phyloP scores from a whole-genome alignment of 768 basidiomycete species.

The Termitomyces sp. region DNA sequence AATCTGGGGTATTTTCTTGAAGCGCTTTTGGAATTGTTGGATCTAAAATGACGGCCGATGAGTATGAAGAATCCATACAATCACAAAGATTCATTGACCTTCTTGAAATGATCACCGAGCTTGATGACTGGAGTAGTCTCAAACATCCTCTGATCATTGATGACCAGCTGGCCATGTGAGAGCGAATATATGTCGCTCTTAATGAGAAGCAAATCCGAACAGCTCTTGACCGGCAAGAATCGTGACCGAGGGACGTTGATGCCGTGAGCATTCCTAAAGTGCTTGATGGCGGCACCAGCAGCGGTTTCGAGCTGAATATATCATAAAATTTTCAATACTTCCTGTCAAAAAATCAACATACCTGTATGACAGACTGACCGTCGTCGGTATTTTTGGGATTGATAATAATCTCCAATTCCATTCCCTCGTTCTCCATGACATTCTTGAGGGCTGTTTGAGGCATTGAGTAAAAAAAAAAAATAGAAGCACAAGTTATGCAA shows the following conservation, averaged over 20 bases:
- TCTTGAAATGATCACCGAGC: constrained; percentile 96
- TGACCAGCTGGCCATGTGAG: constrained; percentile 80
- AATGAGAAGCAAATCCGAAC: constrained; percentile 84
- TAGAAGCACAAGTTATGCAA: background rate
- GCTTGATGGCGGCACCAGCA: constrained; percentile 90
- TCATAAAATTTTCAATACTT: background rate
- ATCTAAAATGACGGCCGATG: constrained; percentile 36
- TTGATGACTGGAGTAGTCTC: constrained; percentile 92
- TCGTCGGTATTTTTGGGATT: constrained; percentile 86
- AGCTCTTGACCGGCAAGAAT: constrained; percentile 89
- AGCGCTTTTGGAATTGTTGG: constrained; percentile 87
- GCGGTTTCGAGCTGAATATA: constrained; percentile 73
- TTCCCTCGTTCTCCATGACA: constrained; percentile 78
- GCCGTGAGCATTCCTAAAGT: constrained; percentile 87
- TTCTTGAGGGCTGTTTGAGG: constrained; percentile 67
- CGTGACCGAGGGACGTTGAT: constrained; percentile 93
- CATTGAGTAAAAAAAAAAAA: background rate
- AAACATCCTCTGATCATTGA: constrained; percentile 81
- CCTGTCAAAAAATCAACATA: constrained; percentile 13
- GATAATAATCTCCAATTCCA: constrained; percentile 94
- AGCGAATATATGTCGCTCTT: constrained; percentile 92
- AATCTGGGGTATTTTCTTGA: constrained; percentile 91
- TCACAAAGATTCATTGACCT: constrained; percentile 37
- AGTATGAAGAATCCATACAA: background rate
- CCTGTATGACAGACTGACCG: constrained; percentile 81